Evolutionary conservation across 2,329 filamentous ascomycete genomes (phyloP).

Genomic region (Monilinia fructigena): DNA sequence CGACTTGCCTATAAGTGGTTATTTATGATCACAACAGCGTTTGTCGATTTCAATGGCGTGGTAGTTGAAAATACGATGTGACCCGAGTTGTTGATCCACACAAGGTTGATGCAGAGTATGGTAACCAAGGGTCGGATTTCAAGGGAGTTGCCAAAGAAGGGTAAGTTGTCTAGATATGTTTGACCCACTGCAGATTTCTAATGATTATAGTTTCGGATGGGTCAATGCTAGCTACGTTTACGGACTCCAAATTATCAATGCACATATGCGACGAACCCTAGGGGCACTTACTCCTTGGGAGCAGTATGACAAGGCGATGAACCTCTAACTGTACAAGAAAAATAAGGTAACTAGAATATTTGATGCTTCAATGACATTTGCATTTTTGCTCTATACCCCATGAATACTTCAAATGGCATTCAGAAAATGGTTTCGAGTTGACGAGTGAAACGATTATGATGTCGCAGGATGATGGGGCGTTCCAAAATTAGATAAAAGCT

Average conservation of each 20-base stretch:
- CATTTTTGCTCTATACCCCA: constrained; percentile 19
- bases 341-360: not conserved
- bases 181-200: constrained; percentile 23
- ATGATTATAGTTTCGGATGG: constrained; percentile 79
- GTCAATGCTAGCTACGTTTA: constrained; percentile 98
- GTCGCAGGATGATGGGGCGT: not conserved
- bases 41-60: constrained; percentile 97
- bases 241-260: constrained; percentile 82
- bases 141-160: constrained; percentile 95
- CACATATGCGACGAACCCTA: constrained; percentile 84
- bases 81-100: constrained; percentile 87
- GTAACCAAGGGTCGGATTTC: constrained; percentile 93
- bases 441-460: not conserved
- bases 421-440: not conserved
- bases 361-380: constrained; percentile 13
- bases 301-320: constrained; percentile 30
- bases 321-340: constrained; percentile 1
- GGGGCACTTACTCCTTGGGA: constrained; percentile 76
- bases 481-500: not conserved
- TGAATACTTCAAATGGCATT: not conserved
- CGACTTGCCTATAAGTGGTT: constrained; percentile 93
- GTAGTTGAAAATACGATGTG: constrained; percentile 98
- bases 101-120: constrained; percentile 93
- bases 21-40: constrained; percentile 97
- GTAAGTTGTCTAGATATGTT: constrained; percentile 54